Base-by-base conservation (phyloP, 2,329 filamentous ascomycete genomes). In the Hymenotorrendiella dingleyae region DNA sequence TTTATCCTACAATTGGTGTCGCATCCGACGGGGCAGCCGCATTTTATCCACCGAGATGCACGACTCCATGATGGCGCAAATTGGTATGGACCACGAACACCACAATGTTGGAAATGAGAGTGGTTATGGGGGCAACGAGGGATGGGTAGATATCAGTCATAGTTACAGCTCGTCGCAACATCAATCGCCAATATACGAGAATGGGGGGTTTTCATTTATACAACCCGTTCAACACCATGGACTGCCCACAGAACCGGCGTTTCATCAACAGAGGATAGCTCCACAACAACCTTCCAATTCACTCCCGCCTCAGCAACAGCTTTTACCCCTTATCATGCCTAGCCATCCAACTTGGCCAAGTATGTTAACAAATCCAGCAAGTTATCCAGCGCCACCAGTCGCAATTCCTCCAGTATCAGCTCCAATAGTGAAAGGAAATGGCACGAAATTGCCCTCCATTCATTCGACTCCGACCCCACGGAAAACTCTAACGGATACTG, bases 401-500 rank as follows among this genome's bases (percentile, higher is more conserved):
- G 67, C 78, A 28, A 72, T 85, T 28, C 67, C 72, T 16, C 68
- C 74, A 14, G 69, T 74, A 45, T 70, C 54, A n/a, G 44, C 76
- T 34, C 73, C 74, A 28, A 67, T 73, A 27, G 46, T 53, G 12
- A 52, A 57, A 45, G 47, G 48, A 36, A 67, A 72, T 47, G 66
- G 68, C 26, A 59, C 68, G 14, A 73, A 72, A 48, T 60, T 70
- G 36, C 61, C 72, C 56, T 66, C 71, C 46, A 62, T 76, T 62
- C 67, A 69, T 46, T 68, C 74, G 19, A 70, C 64, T 54, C 69
- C 82, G 36, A 86, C 84, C 36, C 85, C 86, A 4, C 76, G 89
- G 54, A 88, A 88, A 66, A 97, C 91, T 1, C 71, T 98, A 55
- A 96, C 89, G 6, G 87, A 95, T 59, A 83, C 87, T 45, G 90